These are phyloP conservation scores for Aspergillus diversus DNA, from an alignment of 495 filamentous ascomycete species.

Conservation along the genomic window DNA sequence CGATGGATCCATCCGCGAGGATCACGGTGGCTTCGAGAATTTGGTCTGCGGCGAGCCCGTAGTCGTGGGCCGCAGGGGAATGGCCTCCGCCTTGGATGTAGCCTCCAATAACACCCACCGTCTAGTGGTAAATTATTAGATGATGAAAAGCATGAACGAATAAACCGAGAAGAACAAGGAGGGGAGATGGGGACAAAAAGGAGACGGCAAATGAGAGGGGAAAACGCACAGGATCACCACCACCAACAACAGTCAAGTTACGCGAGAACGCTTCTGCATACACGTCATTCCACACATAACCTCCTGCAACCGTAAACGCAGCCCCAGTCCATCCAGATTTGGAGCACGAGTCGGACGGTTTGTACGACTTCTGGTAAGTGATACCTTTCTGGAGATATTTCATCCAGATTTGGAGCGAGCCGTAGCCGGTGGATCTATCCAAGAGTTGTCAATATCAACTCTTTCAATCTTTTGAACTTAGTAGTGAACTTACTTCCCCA, in stretches of 20 bases:
- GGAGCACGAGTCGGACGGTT: constrained; percentile 20
- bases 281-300: constrained; percentile 41
- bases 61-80: constrained; percentile 30
- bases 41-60: constrained; percentile 44
- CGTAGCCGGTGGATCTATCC: constrained; percentile 38
- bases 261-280: constrained; percentile 32
- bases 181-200: constrained; percentile 1
- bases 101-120: constrained; percentile 42
- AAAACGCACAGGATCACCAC: constrained; percentile 35
- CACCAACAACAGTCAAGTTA: constrained; percentile 39
- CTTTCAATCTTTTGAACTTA: constrained; percentile 22
- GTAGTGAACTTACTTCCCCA: constrained; percentile 49
- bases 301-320: constrained; percentile 41
- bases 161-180: neutral
- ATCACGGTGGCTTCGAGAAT: constrained; percentile 49
- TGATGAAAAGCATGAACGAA: neutral
- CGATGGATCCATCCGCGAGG: constrained; percentile 51
- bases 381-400: constrained; percentile 37
- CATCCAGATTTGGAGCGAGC: constrained; percentile 44
- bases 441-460: constrained; percentile 27
- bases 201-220: neutral
- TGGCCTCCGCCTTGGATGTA: constrained; percentile 46
- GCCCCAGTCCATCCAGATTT: constrained; percentile 32
- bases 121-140: constrained; percentile 20
- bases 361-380: constrained; percentile 30